Percentiles rank a stretch among this genome's conserved stretches.
phyloP scores from a whole-genome alignment of 116 monocot species.

The Zostera marina region DNA sequence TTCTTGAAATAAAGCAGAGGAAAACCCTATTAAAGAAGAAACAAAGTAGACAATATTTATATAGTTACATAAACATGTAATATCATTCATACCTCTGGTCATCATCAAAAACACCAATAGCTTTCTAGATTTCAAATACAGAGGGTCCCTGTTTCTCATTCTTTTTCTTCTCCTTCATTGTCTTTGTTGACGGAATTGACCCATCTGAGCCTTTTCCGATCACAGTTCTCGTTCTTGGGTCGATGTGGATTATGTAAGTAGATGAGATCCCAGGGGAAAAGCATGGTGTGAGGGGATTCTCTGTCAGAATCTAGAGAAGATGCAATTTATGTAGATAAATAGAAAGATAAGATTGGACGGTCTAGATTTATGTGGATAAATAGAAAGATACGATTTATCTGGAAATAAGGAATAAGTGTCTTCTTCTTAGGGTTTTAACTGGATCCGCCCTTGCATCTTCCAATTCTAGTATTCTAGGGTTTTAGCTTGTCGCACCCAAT shows the following conservation, averaged over 20 bases:
- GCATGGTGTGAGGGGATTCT: neutral
- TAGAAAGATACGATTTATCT: too few relatives aligned
- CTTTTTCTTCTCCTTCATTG: neutral
- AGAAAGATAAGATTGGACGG: too few relatives aligned
- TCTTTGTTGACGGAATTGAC: neutral
- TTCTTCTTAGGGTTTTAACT: too few relatives aligned
- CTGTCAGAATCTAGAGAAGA: too few relatives aligned
- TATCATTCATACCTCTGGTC: neutral
- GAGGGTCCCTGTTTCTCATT: conserved; percentile 19
- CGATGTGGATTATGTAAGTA: neutral
- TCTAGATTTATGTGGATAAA: too few relatives aligned
- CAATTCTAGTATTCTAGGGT: too few relatives aligned
- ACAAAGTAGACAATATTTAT: too few relatives aligned
- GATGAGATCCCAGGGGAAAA: neutral
- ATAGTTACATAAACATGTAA: neutral
- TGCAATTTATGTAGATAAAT: too few relatives aligned
- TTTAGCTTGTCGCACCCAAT: too few relatives aligned
- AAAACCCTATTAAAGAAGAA: neutral
- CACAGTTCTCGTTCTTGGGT: too few relatives aligned
- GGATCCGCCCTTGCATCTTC: too few relatives aligned
- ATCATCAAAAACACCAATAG: conserved; percentile 23
- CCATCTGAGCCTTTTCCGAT: neutral
- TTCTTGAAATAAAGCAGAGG: neutral
- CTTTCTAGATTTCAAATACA: conserved; percentile 33
- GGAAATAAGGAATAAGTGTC: too few relatives aligned